Conservation (phyloP, 1,284 basidiomycete genomes). For the Apiotrichum gamsii region DNA sequence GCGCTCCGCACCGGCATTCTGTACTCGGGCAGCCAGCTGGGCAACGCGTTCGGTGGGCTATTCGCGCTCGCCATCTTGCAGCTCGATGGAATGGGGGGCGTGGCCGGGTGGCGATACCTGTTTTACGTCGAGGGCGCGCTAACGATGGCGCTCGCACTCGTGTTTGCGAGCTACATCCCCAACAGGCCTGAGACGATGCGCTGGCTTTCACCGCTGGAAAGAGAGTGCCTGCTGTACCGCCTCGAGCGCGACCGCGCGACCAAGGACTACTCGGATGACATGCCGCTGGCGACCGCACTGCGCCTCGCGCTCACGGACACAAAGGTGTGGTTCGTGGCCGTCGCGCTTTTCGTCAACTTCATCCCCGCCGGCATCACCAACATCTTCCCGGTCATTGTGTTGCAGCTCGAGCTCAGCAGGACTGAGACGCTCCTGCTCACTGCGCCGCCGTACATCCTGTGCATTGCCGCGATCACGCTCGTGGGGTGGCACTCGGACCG, state of each 20-base stretch:
- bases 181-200: slow-evolving; percentile 30
- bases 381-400: slow-evolving; percentile 42
- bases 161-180: slow-evolving; percentile 34
- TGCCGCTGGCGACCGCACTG: slow-evolving; percentile 25
- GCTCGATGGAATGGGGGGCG: slow-evolving; percentile 29
- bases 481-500: slow-evolving; percentile 17
- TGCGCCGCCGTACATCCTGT: slow-evolving; percentile 41
- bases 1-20: slow-evolving; percentile 33
- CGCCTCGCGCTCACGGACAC: slow-evolving; percentile 31
- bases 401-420: slow-evolving; percentile 37
- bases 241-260: slow-evolving; percentile 35
- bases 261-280: slow-evolving; percentile 31
- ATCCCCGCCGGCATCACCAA: slow-evolving; percentile 37
- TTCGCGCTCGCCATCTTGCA: slow-evolving; percentile 36
- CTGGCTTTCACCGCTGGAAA: slow-evolving; percentile 31
- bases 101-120: slow-evolving; percentile 36
- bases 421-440: slow-evolving; percentile 42
- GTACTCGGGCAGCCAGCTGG: slow-evolving; percentile 41
- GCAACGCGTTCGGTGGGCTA: slow-evolving; percentile 44
- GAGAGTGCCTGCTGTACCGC: slow-evolving; percentile 31
- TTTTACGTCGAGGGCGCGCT: slow-evolving; percentile 20
- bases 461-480: slow-evolving; percentile 17
- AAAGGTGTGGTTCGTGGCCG: slow-evolving; percentile 33
- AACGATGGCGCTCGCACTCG: slow-evolving; percentile 30
- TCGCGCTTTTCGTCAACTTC: slow-evolving; percentile 18